A percentile compares a stretch with the other conserved stretches of the same genome.
Conservation (phyloP, 768 basidiomycete genomes). For the Lactarius vividus region DNA sequence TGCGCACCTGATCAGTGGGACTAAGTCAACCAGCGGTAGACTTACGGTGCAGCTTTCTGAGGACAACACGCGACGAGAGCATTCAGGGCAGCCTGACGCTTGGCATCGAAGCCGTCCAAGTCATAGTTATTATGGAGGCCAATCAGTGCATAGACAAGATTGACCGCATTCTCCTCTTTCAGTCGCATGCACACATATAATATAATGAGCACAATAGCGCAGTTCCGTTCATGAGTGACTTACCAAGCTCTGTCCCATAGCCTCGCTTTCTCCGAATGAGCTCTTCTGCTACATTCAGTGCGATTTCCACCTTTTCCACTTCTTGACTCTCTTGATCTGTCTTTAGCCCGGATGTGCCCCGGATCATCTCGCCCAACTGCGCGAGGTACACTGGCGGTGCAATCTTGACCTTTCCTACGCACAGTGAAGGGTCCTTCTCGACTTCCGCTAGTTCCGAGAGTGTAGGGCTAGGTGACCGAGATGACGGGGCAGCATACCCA, state of each 20-base stretch:
- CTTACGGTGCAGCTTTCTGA: slow-evolving; percentile 75
- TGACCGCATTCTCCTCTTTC: slow-evolving; percentile 86
- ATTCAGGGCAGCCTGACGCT: slow-evolving; percentile 71
- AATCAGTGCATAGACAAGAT: slow-evolving; percentile 70
- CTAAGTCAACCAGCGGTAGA: slow-evolving; percentile 24
- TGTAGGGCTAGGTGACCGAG: slow-evolving; percentile 77
- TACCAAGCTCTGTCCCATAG: slow-evolving; percentile 89
- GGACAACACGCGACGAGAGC: slow-evolving; percentile 84
- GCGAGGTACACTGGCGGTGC: slow-evolving; percentile 86
- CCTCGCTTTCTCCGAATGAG: slow-evolving; percentile 79
- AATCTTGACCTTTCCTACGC: slow-evolving; percentile 64
- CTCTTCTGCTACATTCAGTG: slow-evolving; percentile 72
- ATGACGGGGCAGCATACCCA: slow-evolving; percentile 66
- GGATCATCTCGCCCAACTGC: slow-evolving; percentile 78
- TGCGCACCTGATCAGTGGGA: slow-evolving; percentile 34
- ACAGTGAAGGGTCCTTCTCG: slow-evolving; percentile 81
- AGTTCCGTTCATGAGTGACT: slow-evolving; percentile 31
- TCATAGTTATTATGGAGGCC: slow-evolving; percentile 83
- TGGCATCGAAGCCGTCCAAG: slow-evolving; percentile 71
- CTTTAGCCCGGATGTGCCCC: slow-evolving; percentile 50
- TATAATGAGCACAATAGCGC: neutral
- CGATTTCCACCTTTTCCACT: slow-evolving; percentile 78
- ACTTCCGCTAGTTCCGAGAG: slow-evolving; percentile 79
- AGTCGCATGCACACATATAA: too few species aligned
- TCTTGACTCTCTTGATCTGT: slow-evolving; percentile 58